phyloP scores from a whole-genome alignment of 2,329 filamentous ascomycete species.

The Paecilomyces dactylethromorphus region DNA sequence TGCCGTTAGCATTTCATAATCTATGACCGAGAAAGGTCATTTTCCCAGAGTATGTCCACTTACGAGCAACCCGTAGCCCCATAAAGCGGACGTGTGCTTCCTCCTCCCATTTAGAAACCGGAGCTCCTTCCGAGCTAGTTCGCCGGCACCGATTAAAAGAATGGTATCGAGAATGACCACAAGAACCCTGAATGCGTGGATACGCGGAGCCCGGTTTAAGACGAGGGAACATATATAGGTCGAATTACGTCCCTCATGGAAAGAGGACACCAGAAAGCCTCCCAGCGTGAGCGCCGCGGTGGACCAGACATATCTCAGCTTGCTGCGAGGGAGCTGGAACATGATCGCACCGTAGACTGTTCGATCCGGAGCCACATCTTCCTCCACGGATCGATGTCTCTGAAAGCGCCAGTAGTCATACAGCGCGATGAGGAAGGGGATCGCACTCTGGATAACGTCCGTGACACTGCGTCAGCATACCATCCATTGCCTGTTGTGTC shows the following conservation, averaged over 20 bases:
- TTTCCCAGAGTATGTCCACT: constrained; percentile 4
- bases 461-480: neutral
- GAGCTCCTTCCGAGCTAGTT: constrained; percentile 17
- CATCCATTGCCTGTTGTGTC: neutral
- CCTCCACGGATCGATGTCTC: constrained; percentile 14
- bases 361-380: constrained; percentile 6
- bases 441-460: constrained; percentile 20
- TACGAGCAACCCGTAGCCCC: constrained; percentile 25
- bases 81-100: constrained; percentile 18
- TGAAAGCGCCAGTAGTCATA: constrained; percentile 35
- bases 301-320: constrained; percentile 32
- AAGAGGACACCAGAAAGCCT: constrained; percentile 28
- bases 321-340: constrained; percentile 23
- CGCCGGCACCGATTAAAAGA: constrained; percentile 29
- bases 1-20: neutral
- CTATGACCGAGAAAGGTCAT: neutral
- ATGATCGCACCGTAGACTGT: constrained; percentile 24
- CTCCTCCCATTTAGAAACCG: constrained; percentile 15
- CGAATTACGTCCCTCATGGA: constrained; percentile 32
- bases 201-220: constrained; percentile 22
- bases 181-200: constrained; percentile 32
- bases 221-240: constrained; percentile 45
- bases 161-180: constrained; percentile 35
- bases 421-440: constrained; percentile 35
- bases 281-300: constrained; percentile 32